phyloP scores from a whole-genome alignment of 176 grass and related monocot species.

The Oryza coarctata region DNA sequence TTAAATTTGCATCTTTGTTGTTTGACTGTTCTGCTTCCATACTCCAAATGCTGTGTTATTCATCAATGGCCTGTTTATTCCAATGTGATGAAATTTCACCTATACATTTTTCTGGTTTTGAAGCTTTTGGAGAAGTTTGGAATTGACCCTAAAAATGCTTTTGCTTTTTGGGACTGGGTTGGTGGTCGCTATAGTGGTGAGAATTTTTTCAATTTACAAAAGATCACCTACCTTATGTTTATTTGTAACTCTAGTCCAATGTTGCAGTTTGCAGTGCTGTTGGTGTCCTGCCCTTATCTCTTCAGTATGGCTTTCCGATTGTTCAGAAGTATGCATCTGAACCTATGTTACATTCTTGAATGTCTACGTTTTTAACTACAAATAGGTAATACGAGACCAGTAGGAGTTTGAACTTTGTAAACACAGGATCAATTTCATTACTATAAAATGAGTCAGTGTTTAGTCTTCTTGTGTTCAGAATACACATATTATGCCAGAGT shows the following conservation, averaged over 20 bases:
- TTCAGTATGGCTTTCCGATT: constrained; percentile 95
- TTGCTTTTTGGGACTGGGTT: constrained; percentile 99
- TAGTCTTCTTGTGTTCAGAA: background rate
- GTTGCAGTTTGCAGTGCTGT: constrained; percentile 97
- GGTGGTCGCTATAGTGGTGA: constrained; percentile 98
- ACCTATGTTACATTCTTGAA: constrained; percentile 20
- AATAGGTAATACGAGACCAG: background rate
- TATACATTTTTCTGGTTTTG: constrained; percentile 36
- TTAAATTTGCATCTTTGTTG: background rate
- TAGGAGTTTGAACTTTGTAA: background rate
- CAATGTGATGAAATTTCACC: constrained; percentile 21
- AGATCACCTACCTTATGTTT: constrained; percentile 8
- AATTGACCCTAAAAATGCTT: constrained; percentile 92
- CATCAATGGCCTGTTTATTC: background rate
- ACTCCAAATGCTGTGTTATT: background rate
- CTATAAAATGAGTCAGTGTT: background rate
- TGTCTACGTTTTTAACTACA: constrained; percentile 13
- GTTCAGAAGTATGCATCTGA: constrained; percentile 79
- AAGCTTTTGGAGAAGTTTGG: constrained; percentile 95
- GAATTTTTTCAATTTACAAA: constrained; percentile 8
- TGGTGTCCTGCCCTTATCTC: constrained; percentile 89
- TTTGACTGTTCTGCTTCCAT: constrained; percentile 8
- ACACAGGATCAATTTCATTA: background rate
- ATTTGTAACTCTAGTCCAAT: constrained; percentile 21
- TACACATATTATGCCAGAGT: background rate